These are phyloP conservation scores for Cryptococcus amylolentus DNA, from an alignment of 1,284 basidiomycete genomes.

Conservation along the genomic window DNA sequence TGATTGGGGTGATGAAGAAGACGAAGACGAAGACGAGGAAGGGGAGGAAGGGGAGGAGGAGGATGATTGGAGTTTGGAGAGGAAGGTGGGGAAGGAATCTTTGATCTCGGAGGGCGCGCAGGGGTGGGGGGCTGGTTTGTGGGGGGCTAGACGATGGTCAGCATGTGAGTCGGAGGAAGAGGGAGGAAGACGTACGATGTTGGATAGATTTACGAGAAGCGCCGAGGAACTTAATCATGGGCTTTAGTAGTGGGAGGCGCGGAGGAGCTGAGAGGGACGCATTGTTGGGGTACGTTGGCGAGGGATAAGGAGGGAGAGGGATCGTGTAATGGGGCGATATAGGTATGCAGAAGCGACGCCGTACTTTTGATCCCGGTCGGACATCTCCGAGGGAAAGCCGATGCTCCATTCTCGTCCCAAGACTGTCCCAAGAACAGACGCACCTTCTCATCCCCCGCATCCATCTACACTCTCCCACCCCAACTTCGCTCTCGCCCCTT, in stretches of 20 bases:
- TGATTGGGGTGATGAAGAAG: not conserved
- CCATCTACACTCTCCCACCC: too few species aligned
- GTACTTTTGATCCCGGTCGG: too few species aligned
- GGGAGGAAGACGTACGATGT: slow-evolving; percentile 51
- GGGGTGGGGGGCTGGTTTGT: slow-evolving; percentile 67
- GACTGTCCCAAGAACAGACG: too few species aligned
- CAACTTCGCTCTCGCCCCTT: too few species aligned
- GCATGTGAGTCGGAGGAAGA: not conserved
- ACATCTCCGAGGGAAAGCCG: too few species aligned
- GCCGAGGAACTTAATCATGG: slow-evolving; percentile 76
- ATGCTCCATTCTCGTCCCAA: too few species aligned
- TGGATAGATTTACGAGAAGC: slow-evolving; percentile 60
- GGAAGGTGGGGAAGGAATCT: slow-evolving; percentile 60
- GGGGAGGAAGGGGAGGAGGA: slow-evolving; percentile 8
- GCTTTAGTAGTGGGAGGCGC: slow-evolving; percentile 50
- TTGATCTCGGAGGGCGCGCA: slow-evolving; percentile 67
- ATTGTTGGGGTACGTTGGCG: slow-evolving; percentile 17
- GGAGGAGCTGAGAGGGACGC: slow-evolving; percentile 27
- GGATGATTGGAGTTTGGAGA: slow-evolving; percentile 56
- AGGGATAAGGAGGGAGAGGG: not conserved
- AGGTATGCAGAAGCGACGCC: not conserved
- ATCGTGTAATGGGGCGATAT: not conserved
- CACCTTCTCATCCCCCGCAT: too few species aligned
- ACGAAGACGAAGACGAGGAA: not conserved
- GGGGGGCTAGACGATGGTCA: slow-evolving; percentile 52